Base-by-base conservation (phyloP, 306 rosid species). In the Ziziphus jujuba region DNA sequence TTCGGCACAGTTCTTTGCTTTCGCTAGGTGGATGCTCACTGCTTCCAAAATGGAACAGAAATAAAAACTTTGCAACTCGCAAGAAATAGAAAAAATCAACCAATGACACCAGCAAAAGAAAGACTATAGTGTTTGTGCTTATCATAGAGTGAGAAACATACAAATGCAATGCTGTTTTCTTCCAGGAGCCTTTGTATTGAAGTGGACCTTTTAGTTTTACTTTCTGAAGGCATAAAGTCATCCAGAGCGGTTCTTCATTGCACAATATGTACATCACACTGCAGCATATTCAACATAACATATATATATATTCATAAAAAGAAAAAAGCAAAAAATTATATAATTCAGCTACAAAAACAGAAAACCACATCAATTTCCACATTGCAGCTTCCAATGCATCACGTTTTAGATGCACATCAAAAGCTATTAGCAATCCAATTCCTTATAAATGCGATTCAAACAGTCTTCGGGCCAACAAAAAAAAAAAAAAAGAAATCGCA, bases 191-290 rank as follows among this genome's bases (percentile, higher is more conserved):
- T 80, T 79, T 79, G 75, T 84, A 90, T 75, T 90, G 81, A 59
- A 93, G 77, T 20, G 84, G 86, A 60, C 92, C 97, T 61, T 87
- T 80, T 25, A 73, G 56, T 58, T 73, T 75, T 25, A 73, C 58
- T 58, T 73, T 75, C 61, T 69, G 77, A 52, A 93, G 83, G 86
- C 95, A 90, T 48, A 84, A 73, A 81, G 28, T 86, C 97, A 90
- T 79, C 99, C 99, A 93, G 16, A 93, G 80, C 0, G 95, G 92
- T 71, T 93, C 99, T 74, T 93, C 99, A 31, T 93, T 88, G 80
- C 96, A 88, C 5, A 93, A 55, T 72, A 90, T 80, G 77, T 93
- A 88, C 97, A 88, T 83, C 66, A 93, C 96, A 67, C 99, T 93
- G 86, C 79, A 73, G 86, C 79, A 73, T 8, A 64, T 50, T 45